Conservation (phyloP, 2,329 filamentous ascomycete species). For the Diaporthe ampelina region DNA sequence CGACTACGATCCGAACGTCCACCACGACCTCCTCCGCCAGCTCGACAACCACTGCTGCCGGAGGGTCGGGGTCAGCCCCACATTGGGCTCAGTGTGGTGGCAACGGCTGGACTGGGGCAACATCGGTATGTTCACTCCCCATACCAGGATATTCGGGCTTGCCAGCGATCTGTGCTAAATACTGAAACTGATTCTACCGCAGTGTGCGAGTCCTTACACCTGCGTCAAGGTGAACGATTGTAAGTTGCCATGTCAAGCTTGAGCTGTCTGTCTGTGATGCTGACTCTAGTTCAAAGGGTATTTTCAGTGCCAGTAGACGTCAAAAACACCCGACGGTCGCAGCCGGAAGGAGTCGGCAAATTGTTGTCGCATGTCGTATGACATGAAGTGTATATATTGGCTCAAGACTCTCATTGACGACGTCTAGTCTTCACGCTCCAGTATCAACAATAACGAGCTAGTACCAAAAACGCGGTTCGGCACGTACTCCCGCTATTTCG, state of each 20-base stretch:
- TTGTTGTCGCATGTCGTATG: too few species aligned
- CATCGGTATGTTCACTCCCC: not conserved
- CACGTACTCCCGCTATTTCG: too few species aligned
- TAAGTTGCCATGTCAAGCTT: not conserved
- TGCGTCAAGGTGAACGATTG: constrained; percentile 16
- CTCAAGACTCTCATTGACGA: too few species aligned
- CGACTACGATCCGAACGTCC: not conserved
- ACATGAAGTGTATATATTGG: too few species aligned
- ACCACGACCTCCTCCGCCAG: constrained; percentile 8
- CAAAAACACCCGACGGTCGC: too few species aligned
- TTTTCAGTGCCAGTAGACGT: constrained; percentile 9
- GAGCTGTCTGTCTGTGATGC: not conserved
- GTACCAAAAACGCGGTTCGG: too few species aligned
- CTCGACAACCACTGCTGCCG: not conserved
- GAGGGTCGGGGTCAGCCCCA: not conserved
- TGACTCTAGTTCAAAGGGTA: not conserved
- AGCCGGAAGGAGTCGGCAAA: too few species aligned
- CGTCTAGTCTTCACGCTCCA: too few species aligned
- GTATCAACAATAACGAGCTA: too few species aligned
- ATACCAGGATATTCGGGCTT: too few species aligned
- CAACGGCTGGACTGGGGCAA: constrained; percentile 3
- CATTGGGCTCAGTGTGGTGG: constrained; percentile 8
- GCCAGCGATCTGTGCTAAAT: too few species aligned
- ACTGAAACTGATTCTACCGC: too few species aligned
- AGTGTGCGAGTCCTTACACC: constrained; percentile 11